Evolutionary conservation across 352 stramenopile genomes (phyloP), one percentile per base, ranked within the genome.

Genomic region (Thraustochytrium sp.): DNA sequence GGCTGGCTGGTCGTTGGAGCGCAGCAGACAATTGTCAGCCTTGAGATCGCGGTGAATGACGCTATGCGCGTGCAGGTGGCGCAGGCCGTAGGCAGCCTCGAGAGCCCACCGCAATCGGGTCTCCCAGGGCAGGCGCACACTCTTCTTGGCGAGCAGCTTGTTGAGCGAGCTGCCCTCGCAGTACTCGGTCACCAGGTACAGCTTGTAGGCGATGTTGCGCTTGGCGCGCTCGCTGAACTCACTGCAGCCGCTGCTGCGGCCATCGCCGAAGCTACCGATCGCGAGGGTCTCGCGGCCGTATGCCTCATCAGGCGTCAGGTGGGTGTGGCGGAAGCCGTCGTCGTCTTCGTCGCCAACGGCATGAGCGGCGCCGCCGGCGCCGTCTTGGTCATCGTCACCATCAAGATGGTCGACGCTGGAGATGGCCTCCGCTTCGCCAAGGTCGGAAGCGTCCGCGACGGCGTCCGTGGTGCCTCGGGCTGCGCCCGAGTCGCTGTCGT

Each of bases 31-130:
- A 29, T 84, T 84, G n/a, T 84, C 75, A 21, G 34, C 21, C 29
- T 84, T 84, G n/a, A 84, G 49, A 38, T 84, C 75, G 18, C 75
- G 29, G 75, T 84, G 75, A 9, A 84, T 80, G 36, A 84, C 34
- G 29, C 34, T 73, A 8, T 62, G 29, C 18, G 11, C 4, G 59
- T 84, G 75, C 49, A 84, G 38, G 37, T 48, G 11, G 21, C 59
- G 26, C 59, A 84, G 31, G 8, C 75, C 75, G n/a, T 23, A 1
- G 4, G 75, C 54, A 8, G 34, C 34, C 55, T 84, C 26, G 2
- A 21, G n/a, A 18, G 72, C 38, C 26, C 53, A 75, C 8, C 61
- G 36, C 3, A 84, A 23, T 3, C 75, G n/a, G 4, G 61, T 80
- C 29, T 84, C 34, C 75, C 75, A 84, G 8, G 75, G 59, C 11